A percentile compares a stretch with the other conserved stretches of the same genome.
Conservation (phyloP, 1,284 basidiomycete genomes). For the Puccinia hordei region DNA sequence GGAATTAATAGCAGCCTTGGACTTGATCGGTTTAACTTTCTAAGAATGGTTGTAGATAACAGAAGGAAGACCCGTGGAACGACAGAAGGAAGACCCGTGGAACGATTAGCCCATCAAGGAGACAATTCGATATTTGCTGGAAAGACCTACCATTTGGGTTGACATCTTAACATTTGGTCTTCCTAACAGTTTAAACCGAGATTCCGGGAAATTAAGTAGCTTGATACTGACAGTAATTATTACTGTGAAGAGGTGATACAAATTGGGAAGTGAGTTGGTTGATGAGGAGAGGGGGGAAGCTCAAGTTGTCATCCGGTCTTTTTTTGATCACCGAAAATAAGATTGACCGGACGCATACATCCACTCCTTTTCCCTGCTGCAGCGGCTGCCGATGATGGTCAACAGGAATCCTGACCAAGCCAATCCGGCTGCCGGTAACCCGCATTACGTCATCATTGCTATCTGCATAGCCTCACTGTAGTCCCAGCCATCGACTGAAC, state of each 20-base stretch:
- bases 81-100: too few relatives aligned
- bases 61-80: too few relatives aligned
- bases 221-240: neutral
- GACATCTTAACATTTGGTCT: neutral
- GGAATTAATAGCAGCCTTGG: neutral
- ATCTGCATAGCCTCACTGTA: too few relatives aligned
- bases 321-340: too few relatives aligned
- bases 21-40: constrained; percentile 2
- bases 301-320: neutral
- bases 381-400: too few relatives aligned
- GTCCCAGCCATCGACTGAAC: too few relatives aligned
- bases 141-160: constrained; percentile 11
- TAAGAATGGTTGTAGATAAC: neutral
- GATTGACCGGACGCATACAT: neutral
- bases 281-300: too few relatives aligned
- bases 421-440: too few relatives aligned
- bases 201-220: neutral
- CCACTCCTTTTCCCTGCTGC: neutral
- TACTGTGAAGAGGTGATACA: too few relatives aligned
- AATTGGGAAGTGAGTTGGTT: too few relatives aligned
- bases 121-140: neutral
- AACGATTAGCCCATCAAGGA: neutral
- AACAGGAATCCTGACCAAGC: too few relatives aligned
- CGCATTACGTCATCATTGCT: neutral
- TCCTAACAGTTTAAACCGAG: neutral